phyloP scores from a whole-genome alignment of 805 yeast genomes.

The Candida hungchunana region DNA sequence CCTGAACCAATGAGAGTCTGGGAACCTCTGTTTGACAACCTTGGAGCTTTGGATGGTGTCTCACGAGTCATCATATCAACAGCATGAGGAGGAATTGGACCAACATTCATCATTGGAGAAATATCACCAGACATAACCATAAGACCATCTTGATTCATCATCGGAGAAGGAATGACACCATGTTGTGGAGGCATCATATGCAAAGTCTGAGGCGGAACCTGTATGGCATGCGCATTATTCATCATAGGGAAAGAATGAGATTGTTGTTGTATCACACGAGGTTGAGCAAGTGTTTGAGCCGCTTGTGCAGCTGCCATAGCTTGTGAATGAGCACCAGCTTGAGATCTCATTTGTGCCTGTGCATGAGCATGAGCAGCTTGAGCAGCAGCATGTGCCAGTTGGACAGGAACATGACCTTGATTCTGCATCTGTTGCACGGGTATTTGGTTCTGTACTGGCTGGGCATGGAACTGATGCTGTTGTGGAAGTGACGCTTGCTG shows the following conservation, averaged over 20 bases:
- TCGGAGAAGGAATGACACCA: too few species aligned
- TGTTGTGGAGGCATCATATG: too few species aligned
- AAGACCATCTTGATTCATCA: too few species aligned
- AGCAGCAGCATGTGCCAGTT: not conserved
- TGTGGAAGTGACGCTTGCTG: conserved; percentile 8
- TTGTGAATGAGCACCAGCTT: conserved; percentile 6
- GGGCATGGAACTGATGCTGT: conserved; percentile 7
- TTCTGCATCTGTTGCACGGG: conserved; percentile 5
- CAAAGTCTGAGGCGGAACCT: not conserved
- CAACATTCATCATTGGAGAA: too few species aligned
- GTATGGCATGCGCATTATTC: not conserved
- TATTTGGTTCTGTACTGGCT: too few species aligned
- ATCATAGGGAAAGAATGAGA: conserved; percentile 6
- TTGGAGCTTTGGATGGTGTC: too few species aligned
- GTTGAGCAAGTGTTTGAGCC: conserved; percentile 1
- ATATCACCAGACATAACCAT: too few species aligned
- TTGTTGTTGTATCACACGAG: conserved; percentile 5
- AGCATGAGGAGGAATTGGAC: too few species aligned
- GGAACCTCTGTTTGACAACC: too few species aligned
- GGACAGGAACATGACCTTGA: conserved; percentile 5
- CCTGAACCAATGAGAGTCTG: conserved; percentile 6
- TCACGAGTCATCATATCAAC: too few species aligned
- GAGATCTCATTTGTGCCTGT: conserved; percentile 6
- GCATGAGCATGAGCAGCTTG: conserved; percentile 1
- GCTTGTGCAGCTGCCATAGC: conserved; percentile 3